These are phyloP conservation scores for Eimeria falciformis DNA, from an alignment of 169 alveolate genomes.

Conservation along the genomic window DNA sequence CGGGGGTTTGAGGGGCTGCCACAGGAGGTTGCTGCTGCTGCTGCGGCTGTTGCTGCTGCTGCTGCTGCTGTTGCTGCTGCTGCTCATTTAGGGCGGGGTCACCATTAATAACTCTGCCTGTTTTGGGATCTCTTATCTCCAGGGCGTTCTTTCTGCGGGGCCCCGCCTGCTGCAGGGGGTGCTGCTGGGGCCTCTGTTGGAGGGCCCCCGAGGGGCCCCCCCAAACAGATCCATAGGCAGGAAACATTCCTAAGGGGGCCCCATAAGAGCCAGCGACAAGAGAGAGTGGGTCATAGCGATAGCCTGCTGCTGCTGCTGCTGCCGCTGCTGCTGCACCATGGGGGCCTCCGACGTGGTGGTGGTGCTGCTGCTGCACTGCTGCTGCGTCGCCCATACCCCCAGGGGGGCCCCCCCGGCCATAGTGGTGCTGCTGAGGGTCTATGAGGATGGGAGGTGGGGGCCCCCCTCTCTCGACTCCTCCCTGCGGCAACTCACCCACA, in stretches of 20 bases:
- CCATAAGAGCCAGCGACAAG: constrained; percentile 1
- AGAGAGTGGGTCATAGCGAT: constrained; percentile 11
- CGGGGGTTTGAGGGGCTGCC: no score
- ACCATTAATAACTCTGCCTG: constrained; percentile 17
- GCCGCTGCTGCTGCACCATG: constrained; percentile 33
- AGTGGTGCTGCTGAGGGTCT: constrained; percentile 13
- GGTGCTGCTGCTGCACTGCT: constrained; percentile 2
- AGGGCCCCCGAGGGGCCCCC: constrained; percentile 46
- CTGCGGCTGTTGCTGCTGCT: background rate
- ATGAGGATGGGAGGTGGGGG: background rate
- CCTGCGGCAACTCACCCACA: background rate
- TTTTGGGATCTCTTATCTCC: constrained; percentile 23
- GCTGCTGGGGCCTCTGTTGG: constrained; percentile 23
- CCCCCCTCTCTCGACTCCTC: constrained; percentile 4
- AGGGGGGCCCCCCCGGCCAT: background rate
- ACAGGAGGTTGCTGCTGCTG: background rate
- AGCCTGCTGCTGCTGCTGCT: constrained; percentile 44
- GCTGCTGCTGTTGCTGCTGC: constrained; percentile 1
- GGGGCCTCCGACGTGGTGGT: background rate
- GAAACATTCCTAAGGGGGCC: background rate
- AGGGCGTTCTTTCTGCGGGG: constrained; percentile 31
- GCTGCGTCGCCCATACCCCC: background rate
- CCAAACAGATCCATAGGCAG: constrained; percentile 32
- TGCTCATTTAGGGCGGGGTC: constrained; percentile 1
- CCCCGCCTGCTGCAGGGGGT: constrained; percentile 39